phyloP scores from a whole-genome alignment of 1,139 yeast genomes.

The Lodderomyces beijingensis region DNA sequence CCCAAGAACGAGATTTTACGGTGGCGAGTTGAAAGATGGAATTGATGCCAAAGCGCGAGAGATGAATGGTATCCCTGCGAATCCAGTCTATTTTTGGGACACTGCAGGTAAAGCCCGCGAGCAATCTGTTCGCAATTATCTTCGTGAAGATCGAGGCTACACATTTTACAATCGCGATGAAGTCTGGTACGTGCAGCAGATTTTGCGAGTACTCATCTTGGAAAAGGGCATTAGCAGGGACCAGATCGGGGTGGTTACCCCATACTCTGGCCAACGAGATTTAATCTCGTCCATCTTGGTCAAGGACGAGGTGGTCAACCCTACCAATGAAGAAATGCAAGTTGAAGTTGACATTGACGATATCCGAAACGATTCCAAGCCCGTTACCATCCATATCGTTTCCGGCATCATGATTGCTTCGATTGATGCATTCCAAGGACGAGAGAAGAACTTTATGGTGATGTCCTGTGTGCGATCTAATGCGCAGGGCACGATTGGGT shows the following conservation, averaged over 20 bases:
- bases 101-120: constrained; percentile 42
- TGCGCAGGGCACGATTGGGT: constrained; percentile 48
- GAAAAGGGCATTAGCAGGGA: constrained; percentile 48
- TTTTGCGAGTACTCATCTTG: constrained; percentile 45
- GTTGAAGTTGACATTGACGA: constrained; percentile 57
- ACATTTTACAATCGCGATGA: constrained; percentile 55
- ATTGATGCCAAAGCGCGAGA: constrained; percentile 46
- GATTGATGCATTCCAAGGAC: constrained; percentile 65
- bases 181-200: constrained; percentile 40
- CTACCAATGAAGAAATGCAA: constrained; percentile 42
- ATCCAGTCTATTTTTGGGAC: constrained; percentile 55
- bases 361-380: constrained; percentile 44
- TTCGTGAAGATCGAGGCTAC: constrained; percentile 47
- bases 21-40: constrained; percentile 55
- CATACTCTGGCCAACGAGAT: constrained; percentile 72
- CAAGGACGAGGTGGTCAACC: constrained; percentile 52
- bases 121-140: constrained; percentile 39
- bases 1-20: constrained; percentile 55
- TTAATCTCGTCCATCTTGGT: constrained; percentile 48
- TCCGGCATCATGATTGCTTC: constrained; percentile 68
- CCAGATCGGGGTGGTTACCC: constrained; percentile 65
- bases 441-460: constrained; percentile 55
- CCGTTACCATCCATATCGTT: constrained; percentile 52
- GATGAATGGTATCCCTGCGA: constrained; percentile 33
- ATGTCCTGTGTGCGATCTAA: constrained; percentile 63